Base-by-base conservation (phyloP, 176 grass and related monocot species). In the Avena eriantha region DNA sequence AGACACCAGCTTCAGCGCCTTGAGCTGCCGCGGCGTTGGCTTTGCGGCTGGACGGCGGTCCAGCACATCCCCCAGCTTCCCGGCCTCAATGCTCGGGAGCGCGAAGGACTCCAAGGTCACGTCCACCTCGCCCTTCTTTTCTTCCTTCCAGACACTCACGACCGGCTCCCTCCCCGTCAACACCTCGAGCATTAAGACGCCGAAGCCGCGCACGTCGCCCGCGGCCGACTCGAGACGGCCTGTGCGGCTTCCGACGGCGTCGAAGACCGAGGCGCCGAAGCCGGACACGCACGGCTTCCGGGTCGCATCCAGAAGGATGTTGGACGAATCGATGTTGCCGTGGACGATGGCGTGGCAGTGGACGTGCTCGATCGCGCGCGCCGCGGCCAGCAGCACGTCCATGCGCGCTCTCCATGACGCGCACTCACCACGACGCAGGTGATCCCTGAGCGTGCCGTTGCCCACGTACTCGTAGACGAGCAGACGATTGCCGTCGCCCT, bases 391-490 rank as follows among this genome's bases (percentile, higher is more conserved):
- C 11, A 73, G 70, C 41, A 73, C 70, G 2, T 73, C 43, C 10
- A n/a, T 5, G 21, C 70, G 70, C 21, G 70, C 45, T 0, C 22
- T 23, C 70, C 70, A 73, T 5, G 70, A 48, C 70, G 41, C n/a
- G 41, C 15, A 67, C 2, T 67, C 64, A 8, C 64, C 64, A 13
- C 29, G 64, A 8, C 45, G 70, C 41, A 73, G 69, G 70, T 73
- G 41, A n/a, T 73, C 43, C 41, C 45, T 46, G n/a, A 73, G 41
- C 70, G 41, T 47, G 43, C 43, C 12, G 70, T 73, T 2, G 11
- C 70, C n/a, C 41, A 73, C 45, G 41, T 73, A 73, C 43, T 73
- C 70, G 41, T 45, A 47, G 41, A 73, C 70, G 70, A 73, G n/a
- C 70, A 73, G n/a, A 21, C 70, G n/a, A 12, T 48, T 47, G 41